A percentile compares a stretch with the other conserved stretches of the same genome.
Conservation (phyloP, 75 land plant genomes). For the Selaginella tamariscina region DNA sequence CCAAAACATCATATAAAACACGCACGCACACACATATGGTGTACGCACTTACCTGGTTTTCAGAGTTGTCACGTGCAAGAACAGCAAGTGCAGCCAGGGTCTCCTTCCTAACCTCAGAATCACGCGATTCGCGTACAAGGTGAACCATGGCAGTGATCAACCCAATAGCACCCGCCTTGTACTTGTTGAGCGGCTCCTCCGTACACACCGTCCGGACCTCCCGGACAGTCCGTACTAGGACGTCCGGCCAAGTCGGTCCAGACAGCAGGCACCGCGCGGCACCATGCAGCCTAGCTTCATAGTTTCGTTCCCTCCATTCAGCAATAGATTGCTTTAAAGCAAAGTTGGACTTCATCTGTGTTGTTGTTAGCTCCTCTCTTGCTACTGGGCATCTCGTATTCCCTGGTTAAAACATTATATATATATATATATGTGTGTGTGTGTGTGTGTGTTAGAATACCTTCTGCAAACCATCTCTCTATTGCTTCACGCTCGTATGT, state of each 20-base stretch:
- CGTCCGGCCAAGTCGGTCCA: constrained; percentile 6
- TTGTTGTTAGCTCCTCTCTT: constrained; percentile 25
- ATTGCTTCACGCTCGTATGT: constrained; percentile 29
- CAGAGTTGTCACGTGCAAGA: constrained; percentile 25
- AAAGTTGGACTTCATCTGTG: constrained; percentile 33
- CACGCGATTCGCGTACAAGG: constrained; percentile 17
- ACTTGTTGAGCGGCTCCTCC: constrained; percentile 33
- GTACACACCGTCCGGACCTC: constrained; percentile 31
- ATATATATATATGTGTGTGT: no score
- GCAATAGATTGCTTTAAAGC: constrained; percentile 37
- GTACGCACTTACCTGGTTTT: constrained; percentile 33
- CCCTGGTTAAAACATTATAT: no score
- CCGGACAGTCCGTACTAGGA: constrained; percentile 19
- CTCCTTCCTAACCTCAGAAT: constrained; percentile 13
- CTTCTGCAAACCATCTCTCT: constrained; percentile 34
- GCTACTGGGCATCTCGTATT: constrained; percentile 34
- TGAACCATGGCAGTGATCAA: constrained; percentile 22
- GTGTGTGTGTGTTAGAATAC: no score
- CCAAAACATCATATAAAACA: not conserved
- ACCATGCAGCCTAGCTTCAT: constrained; percentile 23
- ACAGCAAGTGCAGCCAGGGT: constrained; percentile 15
- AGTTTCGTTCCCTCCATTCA: constrained; percentile 38
- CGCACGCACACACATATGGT: not conserved
- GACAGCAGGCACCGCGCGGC: constrained; percentile 15
- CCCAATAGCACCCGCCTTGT: constrained; percentile 17